Percentiles rank a stretch among this genome's conserved stretches.
Evolutionary conservation across 2,329 filamentous ascomycete species (phyloP).

Genomic region (Aspergillus fructus): DNA sequence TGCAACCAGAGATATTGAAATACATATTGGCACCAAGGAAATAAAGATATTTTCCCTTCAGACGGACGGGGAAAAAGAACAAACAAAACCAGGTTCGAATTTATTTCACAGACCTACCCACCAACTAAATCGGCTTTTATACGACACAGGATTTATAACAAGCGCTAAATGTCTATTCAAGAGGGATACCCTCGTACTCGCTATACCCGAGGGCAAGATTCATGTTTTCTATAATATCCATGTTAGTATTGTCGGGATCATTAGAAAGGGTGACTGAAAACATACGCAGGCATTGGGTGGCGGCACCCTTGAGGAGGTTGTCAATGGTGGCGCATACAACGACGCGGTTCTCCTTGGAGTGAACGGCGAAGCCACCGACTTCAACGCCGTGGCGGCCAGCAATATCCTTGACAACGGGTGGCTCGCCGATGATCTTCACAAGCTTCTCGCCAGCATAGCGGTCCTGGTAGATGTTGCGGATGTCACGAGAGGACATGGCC

Average conservation of each 20-base stretch:
- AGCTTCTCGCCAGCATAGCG: constrained; percentile 94
- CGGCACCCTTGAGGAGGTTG: constrained; percentile 89
- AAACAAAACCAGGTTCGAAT: constrained; percentile 11
- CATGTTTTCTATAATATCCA: constrained; percentile 70
- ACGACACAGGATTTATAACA: constrained; percentile 12
- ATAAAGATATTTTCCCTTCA: constrained; percentile 9
- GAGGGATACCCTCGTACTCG: constrained; percentile 84
- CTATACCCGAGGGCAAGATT: constrained; percentile 85
- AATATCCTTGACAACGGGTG: constrained; percentile 82
- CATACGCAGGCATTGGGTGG: constrained; percentile 87
- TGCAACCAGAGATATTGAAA: constrained; percentile 10
- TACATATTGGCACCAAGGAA: background rate
- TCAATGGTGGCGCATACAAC: constrained; percentile 95
- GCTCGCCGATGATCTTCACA: constrained; percentile 86
- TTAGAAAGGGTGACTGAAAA: constrained; percentile 27
- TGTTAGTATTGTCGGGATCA: background rate
- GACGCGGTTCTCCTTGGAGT: constrained; percentile 82
- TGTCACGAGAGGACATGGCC: constrained; percentile 85
- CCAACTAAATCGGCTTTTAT: constrained; percentile 19
- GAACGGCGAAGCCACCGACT: constrained; percentile 93
- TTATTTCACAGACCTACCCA: constrained; percentile 19
- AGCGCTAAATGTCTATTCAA: constrained; percentile 41
- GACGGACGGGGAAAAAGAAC: constrained; percentile 2
- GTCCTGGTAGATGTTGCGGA: constrained; percentile 93
- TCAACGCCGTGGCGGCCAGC: constrained; percentile 83